These are phyloP conservation scores for Letharia columbiana DNA, from an alignment of 495 filamentous ascomycete genomes.

Conservation along the genomic window DNA sequence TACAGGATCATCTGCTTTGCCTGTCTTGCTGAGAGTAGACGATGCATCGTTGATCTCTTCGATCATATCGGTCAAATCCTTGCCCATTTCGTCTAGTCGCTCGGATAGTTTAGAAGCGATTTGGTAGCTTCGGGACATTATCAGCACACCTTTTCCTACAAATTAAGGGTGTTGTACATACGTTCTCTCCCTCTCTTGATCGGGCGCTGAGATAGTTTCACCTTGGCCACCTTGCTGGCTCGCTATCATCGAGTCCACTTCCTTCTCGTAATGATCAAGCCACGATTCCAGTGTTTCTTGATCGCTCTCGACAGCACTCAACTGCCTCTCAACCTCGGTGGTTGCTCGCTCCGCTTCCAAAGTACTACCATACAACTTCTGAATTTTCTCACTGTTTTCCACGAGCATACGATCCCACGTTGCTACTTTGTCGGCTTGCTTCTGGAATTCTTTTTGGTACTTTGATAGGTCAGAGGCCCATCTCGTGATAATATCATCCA, in stretches of 20 bases:
- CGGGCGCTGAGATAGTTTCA: constrained; percentile 73
- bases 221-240: constrained; percentile 53
- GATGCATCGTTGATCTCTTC: constrained; percentile 92
- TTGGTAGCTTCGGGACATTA: constrained; percentile 52
- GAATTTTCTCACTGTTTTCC: constrained; percentile 85
- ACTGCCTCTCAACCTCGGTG: constrained; percentile 81
- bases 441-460: constrained; percentile 91
- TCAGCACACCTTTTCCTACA: constrained; percentile 17
- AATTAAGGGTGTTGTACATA: constrained; percentile 32
- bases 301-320: constrained; percentile 77
- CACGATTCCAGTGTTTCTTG: constrained; percentile 79
- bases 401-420: constrained; percentile 88
- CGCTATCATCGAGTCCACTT: constrained; percentile 77
- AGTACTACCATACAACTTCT: constrained; percentile 76
- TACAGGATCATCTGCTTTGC: constrained; percentile 86
- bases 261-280: constrained; percentile 81
- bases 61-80: constrained; percentile 87
- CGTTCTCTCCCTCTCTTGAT: constrained; percentile 89
- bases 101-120: constrained; percentile 84
- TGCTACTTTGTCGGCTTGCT: constrained; percentile 76
- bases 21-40: constrained; percentile 73
- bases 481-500: constrained; percentile 98
- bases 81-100: constrained; percentile 80
- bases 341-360: constrained; percentile 87
- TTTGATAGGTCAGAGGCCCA: constrained; percentile 93